A percentile compares a stretch with the other conserved stretches of the same genome.
Evolutionary conservation across 1,284 basidiomycete genomes (phyloP).

Genomic region (Trichosporon sp.): DNA sequence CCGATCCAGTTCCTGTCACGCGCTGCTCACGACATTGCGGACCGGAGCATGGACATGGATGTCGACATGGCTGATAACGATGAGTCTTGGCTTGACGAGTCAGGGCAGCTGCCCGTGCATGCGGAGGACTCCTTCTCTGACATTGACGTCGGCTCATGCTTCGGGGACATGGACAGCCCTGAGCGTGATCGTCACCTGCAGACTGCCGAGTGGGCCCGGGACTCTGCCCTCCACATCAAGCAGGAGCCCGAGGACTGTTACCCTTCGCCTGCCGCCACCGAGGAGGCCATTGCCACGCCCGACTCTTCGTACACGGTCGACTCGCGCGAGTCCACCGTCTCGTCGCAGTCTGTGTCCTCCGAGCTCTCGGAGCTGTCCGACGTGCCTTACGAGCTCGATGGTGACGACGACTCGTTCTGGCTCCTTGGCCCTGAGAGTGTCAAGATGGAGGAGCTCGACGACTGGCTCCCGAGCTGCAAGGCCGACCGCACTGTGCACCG

Average conservation of each 20-base stretch:
- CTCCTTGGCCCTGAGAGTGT: slow-evolving; percentile 51
- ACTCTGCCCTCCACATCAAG: slow-evolving; percentile 43
- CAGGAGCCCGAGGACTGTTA: slow-evolving; percentile 47
- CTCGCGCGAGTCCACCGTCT: slow-evolving; percentile 31
- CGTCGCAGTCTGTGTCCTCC: slow-evolving; percentile 37
- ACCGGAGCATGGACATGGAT: slow-evolving; percentile 39
- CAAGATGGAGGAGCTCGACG: slow-evolving; percentile 50
- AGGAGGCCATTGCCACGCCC: slow-evolving; percentile 9
- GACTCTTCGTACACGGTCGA: slow-evolving; percentile 14
- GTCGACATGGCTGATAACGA: slow-evolving; percentile 38
- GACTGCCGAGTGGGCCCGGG: slow-evolving; percentile 51
- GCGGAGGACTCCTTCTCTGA: slow-evolving; percentile 51
- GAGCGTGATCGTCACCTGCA: slow-evolving; percentile 42
- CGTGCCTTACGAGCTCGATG: slow-evolving; percentile 38
- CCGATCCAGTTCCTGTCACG: slow-evolving; percentile 43
- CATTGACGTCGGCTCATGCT: slow-evolving; percentile 41
- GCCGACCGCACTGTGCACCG: slow-evolving; percentile 39
- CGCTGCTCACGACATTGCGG: slow-evolving; percentile 31
- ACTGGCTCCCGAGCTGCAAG: slow-evolving; percentile 41
- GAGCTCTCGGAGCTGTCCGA: slow-evolving; percentile 42
- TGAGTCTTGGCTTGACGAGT: slow-evolving; percentile 46
- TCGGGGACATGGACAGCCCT: slow-evolving; percentile 46
- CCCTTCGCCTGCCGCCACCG: slow-evolving; percentile 44
- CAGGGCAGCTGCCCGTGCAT: slow-evolving; percentile 48
- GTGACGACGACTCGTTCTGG: slow-evolving; percentile 23